phyloP scores from a whole-genome alignment of 2,329 filamentous ascomycete species.

The Aspergillus pseudoglaucus region DNA sequence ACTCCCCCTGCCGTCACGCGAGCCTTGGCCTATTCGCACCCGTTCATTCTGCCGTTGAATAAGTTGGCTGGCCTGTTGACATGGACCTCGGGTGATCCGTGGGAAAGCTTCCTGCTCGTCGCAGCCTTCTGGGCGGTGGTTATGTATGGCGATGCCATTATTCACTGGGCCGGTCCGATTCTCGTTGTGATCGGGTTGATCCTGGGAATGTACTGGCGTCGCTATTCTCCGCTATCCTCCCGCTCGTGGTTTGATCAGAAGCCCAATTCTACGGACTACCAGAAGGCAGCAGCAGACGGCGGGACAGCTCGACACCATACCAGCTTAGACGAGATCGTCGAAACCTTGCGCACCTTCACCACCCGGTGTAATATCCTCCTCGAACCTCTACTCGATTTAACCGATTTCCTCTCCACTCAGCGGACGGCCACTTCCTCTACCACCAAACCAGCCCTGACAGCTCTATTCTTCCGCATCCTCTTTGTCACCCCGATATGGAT shows the following conservation, averaged over 20 bases:
- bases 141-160: conserved; percentile 77
- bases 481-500: conserved; percentile 87
- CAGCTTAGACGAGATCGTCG: conserved; percentile 93
- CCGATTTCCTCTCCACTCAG: conserved; percentile 88
- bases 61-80: conserved; percentile 76
- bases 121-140: conserved; percentile 78
- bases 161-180: conserved; percentile 75
- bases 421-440: conserved; percentile 85
- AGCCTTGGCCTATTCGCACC: conserved; percentile 90
- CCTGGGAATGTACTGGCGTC: conserved; percentile 81
- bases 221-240: conserved; percentile 84
- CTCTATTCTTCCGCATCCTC: conserved; percentile 81
- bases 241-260: conserved; percentile 68
- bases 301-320: conserved; percentile 72
- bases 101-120: conserved; percentile 92
- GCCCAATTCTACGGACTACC: conserved; percentile 40
- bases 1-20: conserved; percentile 93
- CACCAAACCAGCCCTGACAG: conserved; percentile 80
- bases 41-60: conserved; percentile 85
- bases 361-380: conserved; percentile 85
- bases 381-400: conserved; percentile 80
- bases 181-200: conserved; percentile 74
- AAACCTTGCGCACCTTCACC: conserved; percentile 84
- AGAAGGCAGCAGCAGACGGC: conserved; percentile 49
- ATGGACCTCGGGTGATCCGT: conserved; percentile 90